Conservation (phyloP, 768 basidiomycete genomes). For the Xerocomellus intermedius region DNA sequence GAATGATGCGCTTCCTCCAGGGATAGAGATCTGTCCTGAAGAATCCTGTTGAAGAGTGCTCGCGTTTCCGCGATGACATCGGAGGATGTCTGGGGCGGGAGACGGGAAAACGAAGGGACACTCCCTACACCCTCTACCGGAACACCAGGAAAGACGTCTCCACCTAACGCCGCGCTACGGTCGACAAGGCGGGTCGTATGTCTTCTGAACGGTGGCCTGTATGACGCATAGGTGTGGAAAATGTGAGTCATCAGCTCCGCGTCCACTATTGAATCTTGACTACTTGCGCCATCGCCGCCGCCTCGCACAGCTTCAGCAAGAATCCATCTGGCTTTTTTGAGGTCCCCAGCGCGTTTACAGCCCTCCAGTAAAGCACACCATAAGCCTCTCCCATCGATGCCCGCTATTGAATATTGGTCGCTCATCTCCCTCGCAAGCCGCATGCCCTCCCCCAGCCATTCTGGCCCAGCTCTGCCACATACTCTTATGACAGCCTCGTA, state of each 20-base stretch:
- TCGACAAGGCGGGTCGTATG: constrained; percentile 45
- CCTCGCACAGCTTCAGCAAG: constrained; percentile 67
- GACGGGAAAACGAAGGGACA: constrained; percentile 38
- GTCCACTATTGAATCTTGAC: constrained; percentile 42
- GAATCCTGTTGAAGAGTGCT: constrained; percentile 61
- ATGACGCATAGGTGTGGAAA: constrained; percentile 85
- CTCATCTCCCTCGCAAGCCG: constrained; percentile 86
- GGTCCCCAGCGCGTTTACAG: constrained; percentile 82
- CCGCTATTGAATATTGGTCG: constrained; percentile 51
- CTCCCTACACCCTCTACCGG: constrained; percentile 1
- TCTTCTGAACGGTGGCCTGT: constrained; percentile 67
- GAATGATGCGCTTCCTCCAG: not conserved
- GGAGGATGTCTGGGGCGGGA: constrained; percentile 69
- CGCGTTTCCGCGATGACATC: constrained; percentile 71
- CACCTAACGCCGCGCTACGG: not conserved
- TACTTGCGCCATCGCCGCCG: constrained; percentile 16
- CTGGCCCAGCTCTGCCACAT: constrained; percentile 65
- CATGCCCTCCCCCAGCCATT: constrained; percentile 79
- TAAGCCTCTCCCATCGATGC: constrained; percentile 48
- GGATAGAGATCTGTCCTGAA: constrained; percentile 38
- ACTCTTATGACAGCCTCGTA: constrained; percentile 85
- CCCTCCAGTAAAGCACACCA: constrained; percentile 89
- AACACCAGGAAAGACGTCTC: constrained; percentile 1
- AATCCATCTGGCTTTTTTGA: constrained; percentile 84
- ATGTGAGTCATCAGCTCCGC: constrained; percentile 77